Percentiles rank a stretch among this genome's conserved stretches.
phyloP scores from a whole-genome alignment of 257 asterid genomes.

The Datura wrightii region DNA sequence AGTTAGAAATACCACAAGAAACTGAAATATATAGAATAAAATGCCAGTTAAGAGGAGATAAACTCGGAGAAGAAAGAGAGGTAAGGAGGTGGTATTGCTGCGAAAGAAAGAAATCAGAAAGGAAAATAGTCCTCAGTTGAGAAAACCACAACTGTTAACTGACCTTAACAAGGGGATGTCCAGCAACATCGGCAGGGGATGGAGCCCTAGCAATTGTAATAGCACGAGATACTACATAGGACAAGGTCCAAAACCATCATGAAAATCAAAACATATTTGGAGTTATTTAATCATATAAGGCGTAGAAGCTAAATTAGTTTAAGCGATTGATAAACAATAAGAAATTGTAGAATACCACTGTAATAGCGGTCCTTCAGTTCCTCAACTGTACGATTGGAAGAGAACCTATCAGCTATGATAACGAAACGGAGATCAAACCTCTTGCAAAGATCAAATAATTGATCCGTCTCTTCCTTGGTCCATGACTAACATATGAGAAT shows the following conservation, averaged over 20 bases:
- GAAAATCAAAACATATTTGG: constrained; percentile 31
- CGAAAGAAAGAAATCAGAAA: neutral
- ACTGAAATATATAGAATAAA: constrained; percentile 28
- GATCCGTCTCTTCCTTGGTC: constrained; percentile 98
- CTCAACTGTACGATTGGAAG: constrained; percentile 81
- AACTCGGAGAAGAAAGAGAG: neutral
- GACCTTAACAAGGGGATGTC: constrained; percentile 83
- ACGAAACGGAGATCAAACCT: constrained; percentile 91
- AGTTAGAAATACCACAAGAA: constrained; percentile 37
- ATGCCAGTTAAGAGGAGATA: neutral
- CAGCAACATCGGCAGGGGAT: constrained; percentile 68
- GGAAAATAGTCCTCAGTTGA: neutral
- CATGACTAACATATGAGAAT: constrained; percentile 58
- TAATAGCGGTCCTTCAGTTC: constrained; percentile 91
- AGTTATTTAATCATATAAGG: constrained; percentile 1
- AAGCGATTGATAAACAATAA: neutral
- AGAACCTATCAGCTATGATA: constrained; percentile 87
- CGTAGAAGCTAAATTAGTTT: constrained; percentile 8
- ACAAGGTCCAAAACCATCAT: constrained; percentile 26
- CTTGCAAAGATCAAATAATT: constrained; percentile 85
- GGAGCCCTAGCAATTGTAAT: constrained; percentile 77
- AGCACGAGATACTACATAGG: constrained; percentile 64
- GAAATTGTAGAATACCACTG: constrained; percentile 57
- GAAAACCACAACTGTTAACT: constrained; percentile 7
- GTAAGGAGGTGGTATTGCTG: neutral